These are phyloP conservation scores for Globisporangium recalcitrans DNA, from an alignment of 352 stramenopile species.

Conservation along the genomic window DNA sequence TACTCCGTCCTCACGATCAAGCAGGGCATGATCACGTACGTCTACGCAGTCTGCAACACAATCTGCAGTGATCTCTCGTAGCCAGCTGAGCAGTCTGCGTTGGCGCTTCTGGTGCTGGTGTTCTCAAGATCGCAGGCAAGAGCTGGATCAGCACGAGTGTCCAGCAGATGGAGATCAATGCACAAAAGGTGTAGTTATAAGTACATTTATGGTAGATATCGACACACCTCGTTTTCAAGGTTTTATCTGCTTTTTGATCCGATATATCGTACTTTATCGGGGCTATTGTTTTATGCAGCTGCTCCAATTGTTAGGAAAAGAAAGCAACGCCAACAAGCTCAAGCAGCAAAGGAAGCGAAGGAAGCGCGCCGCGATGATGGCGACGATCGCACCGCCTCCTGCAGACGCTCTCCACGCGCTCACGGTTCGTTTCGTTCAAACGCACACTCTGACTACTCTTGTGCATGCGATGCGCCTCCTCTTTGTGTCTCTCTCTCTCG, in stretches of 20 bases:
- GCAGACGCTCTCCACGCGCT: conserved; percentile 8
- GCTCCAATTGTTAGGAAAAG: not conserved
- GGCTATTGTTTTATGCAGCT: too few relatives aligned
- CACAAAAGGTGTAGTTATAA: too few relatives aligned
- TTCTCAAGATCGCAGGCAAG: conserved; percentile 1
- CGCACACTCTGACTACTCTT: not conserved
- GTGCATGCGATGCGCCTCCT: not conserved
- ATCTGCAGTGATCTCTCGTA: conserved; percentile 18
- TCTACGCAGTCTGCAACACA: conserved; percentile 30
- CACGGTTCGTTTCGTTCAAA: not conserved
- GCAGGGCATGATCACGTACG: conserved; percentile 12
- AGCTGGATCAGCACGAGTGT: not conserved
- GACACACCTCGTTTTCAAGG: not conserved
- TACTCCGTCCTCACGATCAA: conserved; percentile 7
- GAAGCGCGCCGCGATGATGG: conserved; percentile 7
- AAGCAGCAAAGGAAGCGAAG: too few relatives aligned
- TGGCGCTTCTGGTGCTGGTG: not conserved
- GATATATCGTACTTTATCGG: not conserved
- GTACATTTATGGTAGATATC: too few relatives aligned
- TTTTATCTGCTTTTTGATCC: not conserved
- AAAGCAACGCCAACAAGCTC: not conserved
- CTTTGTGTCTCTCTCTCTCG: not conserved
- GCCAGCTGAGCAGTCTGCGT: not conserved
- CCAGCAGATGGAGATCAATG: not conserved
- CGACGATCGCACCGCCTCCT: too few relatives aligned